Base-by-base conservation (phyloP, 2,329 filamentous ascomycete species). In the Fusarium brevicatenulatum region DNA sequence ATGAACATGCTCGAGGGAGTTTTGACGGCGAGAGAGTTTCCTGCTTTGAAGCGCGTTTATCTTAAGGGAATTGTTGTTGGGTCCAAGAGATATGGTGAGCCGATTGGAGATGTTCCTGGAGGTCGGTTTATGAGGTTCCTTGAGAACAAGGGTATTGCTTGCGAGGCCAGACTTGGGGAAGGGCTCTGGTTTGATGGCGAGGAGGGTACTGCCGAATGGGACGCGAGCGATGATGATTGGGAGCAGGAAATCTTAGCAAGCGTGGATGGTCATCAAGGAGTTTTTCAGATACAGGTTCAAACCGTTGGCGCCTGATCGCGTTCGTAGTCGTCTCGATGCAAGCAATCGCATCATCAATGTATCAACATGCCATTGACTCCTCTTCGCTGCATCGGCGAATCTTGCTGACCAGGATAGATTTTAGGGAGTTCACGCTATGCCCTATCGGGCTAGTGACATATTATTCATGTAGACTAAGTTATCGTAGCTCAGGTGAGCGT, bases 221-320 rank as follows among this genome's bases (percentile, higher is more conserved):
- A 59, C 5, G 7, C 6, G 5, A 8, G 4, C 15, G 10, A 40
- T 28, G 30, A 40, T 2, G 16, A 32, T 10, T 19, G n/a, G n/a
- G 53, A 23, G 16, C 25, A 59, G n/a, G 53, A 63, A 13, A 9
- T 59, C 7, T 40, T 63, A 34, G 59, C 53, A 13, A 39, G 23
- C 10, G 5, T 40, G 7, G 4, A 16, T 28, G 23, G 34, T 1
- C 4, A 53, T 6, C 7, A 30, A 19, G 18, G 18, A 5, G 28
- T 4, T 8, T 30, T 21, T n/a, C 1, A 30, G 19, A 11, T 49
- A 13, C 1, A 23, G 0, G 5, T 13, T 23, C 0, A 3, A 32
- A 18, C 10, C 19, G 30, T 8, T 34, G 16, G n/a, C 11, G 4
- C 6, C 6, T 2, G 6, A 8, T 1, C 7, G 30, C 16, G 11